A percentile compares a stretch with the other conserved stretches of the same genome.
Conservation (phyloP, 192 early-diverging fungal genomes). For the Thamnidium elegans region DNA sequence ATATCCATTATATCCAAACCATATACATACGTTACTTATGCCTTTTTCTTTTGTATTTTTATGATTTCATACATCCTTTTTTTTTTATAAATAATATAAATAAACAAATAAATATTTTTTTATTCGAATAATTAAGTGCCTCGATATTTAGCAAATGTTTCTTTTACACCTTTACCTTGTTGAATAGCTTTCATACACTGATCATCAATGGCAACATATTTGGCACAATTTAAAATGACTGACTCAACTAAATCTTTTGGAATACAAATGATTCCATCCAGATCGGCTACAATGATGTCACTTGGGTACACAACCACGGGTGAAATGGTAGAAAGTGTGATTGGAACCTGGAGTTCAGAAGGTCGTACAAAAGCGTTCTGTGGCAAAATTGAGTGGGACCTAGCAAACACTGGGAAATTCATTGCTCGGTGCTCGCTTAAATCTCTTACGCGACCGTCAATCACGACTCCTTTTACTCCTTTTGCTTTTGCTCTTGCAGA, state of each 20-base stretch:
- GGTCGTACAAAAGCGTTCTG: slow-evolving; percentile 46
- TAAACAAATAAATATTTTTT: too few relatives aligned
- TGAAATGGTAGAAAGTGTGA: slow-evolving; percentile 40
- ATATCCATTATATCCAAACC: slow-evolving; percentile 1
- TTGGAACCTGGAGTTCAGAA: slow-evolving; percentile 41
- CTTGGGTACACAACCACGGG: slow-evolving; percentile 47
- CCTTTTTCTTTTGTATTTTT: neutral
- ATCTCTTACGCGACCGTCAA: slow-evolving; percentile 54
- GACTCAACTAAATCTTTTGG: slow-evolving; percentile 40
- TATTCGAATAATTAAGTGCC: slow-evolving; percentile 18
- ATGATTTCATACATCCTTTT: neutral
- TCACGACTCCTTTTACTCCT: slow-evolving; percentile 49
- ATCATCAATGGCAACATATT: slow-evolving; percentile 45
- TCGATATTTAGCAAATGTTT: slow-evolving; percentile 49
- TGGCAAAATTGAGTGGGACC: slow-evolving; percentile 46
- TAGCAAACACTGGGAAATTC: slow-evolving; percentile 53
- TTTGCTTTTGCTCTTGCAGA: slow-evolving; percentile 47
- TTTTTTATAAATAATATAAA: too few relatives aligned
- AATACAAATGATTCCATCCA: slow-evolving; percentile 55
- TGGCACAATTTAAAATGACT: slow-evolving; percentile 47
- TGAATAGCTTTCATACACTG: slow-evolving; percentile 50
- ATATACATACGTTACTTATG: neutral
- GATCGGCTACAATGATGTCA: slow-evolving; percentile 55
- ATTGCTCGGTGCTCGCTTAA: slow-evolving; percentile 51
- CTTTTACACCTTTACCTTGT: slow-evolving; percentile 43